phyloP scores from a whole-genome alignment of 208 protist genomes.

The Leishmania mexicana region DNA sequence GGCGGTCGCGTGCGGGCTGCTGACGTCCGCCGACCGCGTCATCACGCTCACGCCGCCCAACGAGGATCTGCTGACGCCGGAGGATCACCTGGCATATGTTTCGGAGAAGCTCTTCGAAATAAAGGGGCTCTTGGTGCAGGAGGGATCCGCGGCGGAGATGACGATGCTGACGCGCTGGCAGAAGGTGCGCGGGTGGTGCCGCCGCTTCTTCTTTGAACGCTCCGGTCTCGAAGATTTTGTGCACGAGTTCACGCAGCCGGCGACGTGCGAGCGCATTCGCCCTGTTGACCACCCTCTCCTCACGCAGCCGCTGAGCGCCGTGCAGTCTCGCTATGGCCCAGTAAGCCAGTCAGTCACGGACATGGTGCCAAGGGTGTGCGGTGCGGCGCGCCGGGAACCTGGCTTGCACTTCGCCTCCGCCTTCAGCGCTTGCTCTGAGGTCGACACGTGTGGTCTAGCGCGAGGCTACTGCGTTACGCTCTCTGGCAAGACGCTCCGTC shows the following conservation, averaged over 20 bases:
- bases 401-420: slow-evolving; percentile 18
- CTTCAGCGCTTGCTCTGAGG: slow-evolving; percentile 11
- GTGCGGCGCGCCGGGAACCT: slow-evolving; percentile 11
- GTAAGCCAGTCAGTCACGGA: slow-evolving; percentile 18
- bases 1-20: slow-evolving; percentile 70
- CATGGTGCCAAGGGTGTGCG: slow-evolving; percentile 23
- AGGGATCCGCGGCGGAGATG: background rate
- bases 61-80: slow-evolving; percentile 27
- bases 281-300: slow-evolving; percentile 43
- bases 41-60: slow-evolving; percentile 46
- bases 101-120: slow-evolving; percentile 32
- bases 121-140: slow-evolving; percentile 13
- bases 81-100: slow-evolving; percentile 49
- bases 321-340: slow-evolving; percentile 21
- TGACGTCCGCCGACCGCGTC: slow-evolving; percentile 41
- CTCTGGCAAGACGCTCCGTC: slow-evolving; percentile 58
- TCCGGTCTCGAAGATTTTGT: slow-evolving; percentile 61
- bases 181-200: slow-evolving; percentile 18
- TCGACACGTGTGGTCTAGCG: slow-evolving; percentile 18
- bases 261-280: slow-evolving; percentile 38
- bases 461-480: slow-evolving; percentile 47
- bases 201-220: slow-evolving; percentile 34
- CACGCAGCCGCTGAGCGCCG: slow-evolving; percentile 25
- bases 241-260: slow-evolving; percentile 53
- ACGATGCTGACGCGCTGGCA: slow-evolving; percentile 26